Evolutionary conservation across 2,329 filamentous ascomycete genomes (phyloP).

Genomic region (Nectriaceae sp.): DNA sequence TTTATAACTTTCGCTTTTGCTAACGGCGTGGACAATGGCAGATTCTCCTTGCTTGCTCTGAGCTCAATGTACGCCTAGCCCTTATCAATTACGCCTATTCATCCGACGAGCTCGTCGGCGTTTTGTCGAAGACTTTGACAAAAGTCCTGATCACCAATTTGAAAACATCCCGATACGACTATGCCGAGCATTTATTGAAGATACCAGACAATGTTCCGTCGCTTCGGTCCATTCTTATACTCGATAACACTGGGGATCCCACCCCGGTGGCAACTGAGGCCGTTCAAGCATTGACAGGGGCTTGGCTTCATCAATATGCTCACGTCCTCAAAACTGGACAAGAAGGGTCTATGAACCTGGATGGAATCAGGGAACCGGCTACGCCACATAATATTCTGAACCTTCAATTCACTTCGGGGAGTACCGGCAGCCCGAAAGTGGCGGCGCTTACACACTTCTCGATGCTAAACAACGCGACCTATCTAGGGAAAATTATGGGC

Average conservation of each 20-base stretch:
- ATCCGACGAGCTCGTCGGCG: background rate
- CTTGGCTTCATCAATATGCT: background rate
- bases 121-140: background rate
- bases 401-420: background rate
- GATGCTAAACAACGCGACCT: background rate
- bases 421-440: background rate
- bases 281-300: too few species aligned
- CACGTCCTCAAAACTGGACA: background rate
- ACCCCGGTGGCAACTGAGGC: too few species aligned
- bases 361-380: background rate
- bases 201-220: background rate
- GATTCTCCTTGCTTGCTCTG: background rate
- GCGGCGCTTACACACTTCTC: background rate
- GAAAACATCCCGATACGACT: background rate
- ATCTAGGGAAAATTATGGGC: background rate
- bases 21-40: too few species aligned
- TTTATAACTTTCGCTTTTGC: too few species aligned
- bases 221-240: background rate
- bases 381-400: background rate
- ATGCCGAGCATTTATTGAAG: background rate
- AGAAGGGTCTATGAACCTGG: background rate
- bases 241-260: background rate
- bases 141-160: background rate
- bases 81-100: constrained; percentile 1
- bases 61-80: background rate